Base-by-base conservation (phyloP, 2,329 filamentous ascomycete species). In the Ilyonectria mors-panacis region DNA sequence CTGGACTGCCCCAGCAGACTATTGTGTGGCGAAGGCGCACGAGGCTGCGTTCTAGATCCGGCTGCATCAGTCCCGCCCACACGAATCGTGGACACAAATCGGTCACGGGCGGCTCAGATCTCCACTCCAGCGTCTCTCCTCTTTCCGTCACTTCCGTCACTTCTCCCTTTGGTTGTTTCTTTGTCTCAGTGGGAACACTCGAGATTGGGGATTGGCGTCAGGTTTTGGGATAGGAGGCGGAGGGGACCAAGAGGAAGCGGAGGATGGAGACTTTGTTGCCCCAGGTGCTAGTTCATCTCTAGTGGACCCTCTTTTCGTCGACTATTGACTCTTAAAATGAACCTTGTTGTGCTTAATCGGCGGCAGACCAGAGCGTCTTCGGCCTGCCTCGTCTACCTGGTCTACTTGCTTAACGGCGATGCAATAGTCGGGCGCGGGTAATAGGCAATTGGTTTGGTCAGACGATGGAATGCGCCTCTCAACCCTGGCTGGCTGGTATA, bases 11-110 rank as follows among this genome's bases (percentile, higher is more conserved):
- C 23, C 44, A 12, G 23, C 44, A 13, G 21, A 47, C 44, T 12
- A 23, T 23, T 57, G 30, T 28, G 57, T 30, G 23, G 33, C 12
- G 37, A 59, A 33, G 63, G 62, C 54, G 44, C 54, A 59, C 44
- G 44, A 67, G 66, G 59, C 59, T 70, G 47, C 45, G 59, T 70
- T 69, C 67, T 69, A 35, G 67, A 67, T 61, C 63, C 45, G 39
- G 45, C 21, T 37, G 28, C 63, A 37, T 28, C 21, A 47, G 19
- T 26, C 26, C n/a, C 28, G 30, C 45, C 21, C 26, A 39, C 53
- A 59, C 26, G 9, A 33, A 33, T 33, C 30, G 9, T 33, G 6
- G 26, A 26, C 26, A 26, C 26, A 26, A 26, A 26, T 26, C 26
- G 26, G 26, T 26, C 26, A 26, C 26, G 6, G 26, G 26, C 26